Percentiles rank a stretch among this genome's conserved stretches.
These are phyloP conservation scores for Rhodotorula toruloides DNA, from an alignment of 768 basidiomycete genomes.

Conservation along the genomic window DNA sequence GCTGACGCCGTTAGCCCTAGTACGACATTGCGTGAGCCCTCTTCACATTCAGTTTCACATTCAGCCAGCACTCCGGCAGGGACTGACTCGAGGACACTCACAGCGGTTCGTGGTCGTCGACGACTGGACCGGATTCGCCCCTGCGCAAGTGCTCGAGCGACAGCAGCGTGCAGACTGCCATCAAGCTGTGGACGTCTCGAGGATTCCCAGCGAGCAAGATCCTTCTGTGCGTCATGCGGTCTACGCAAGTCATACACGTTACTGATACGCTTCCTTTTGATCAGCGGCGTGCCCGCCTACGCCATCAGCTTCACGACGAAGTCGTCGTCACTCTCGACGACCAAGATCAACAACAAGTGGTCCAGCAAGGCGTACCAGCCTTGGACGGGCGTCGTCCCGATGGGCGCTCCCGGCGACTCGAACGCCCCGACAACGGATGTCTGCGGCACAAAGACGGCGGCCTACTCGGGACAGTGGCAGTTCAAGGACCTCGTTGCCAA, in stretches of 20 bases:
- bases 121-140: conserved; percentile 85
- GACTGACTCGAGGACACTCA: no score
- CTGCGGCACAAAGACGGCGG: conserved; percentile 11
- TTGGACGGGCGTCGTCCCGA: conserved; percentile 4
- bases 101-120: conserved; percentile 46
- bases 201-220: conserved; percentile 69
- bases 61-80: no score
- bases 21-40: conserved; percentile 79
- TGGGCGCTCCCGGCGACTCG: conserved; percentile 25
- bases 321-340: conserved; percentile 18
- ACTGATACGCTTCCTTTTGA: background rate
- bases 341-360: background rate
- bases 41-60: no score
- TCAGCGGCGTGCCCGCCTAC: conserved; percentile 24
- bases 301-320: conserved; percentile 22
- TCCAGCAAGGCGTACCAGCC: conserved; percentile 14
- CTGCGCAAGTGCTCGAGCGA: conserved; percentile 68
- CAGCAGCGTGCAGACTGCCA: conserved; percentile 66
- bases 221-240: conserved; percentile 72
- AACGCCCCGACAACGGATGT: conserved; percentile 18
- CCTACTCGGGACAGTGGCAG: conserved; percentile 28
- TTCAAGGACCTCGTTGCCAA: conserved; percentile 16
- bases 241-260: no score
- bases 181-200: conserved; percentile 66
- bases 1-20: conserved; percentile 11